A percentile compares a stretch with the other conserved stretches of the same genome.
Conservation (phyloP, 202 grass and related monocot genomes). For the Digitaria exilis region DNA sequence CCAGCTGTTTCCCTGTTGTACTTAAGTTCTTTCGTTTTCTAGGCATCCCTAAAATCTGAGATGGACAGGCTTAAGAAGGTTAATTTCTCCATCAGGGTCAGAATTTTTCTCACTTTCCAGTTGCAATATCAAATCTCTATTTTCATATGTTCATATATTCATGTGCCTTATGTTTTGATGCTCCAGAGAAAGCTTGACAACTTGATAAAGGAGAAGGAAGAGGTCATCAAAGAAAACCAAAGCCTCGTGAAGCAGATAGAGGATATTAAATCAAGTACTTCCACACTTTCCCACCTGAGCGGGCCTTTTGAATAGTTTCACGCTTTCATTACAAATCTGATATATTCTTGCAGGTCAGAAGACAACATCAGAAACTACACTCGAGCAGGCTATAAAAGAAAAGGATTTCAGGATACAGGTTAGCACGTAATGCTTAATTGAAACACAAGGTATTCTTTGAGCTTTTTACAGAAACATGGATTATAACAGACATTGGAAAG, state of each 20-base stretch:
- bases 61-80: constrained; percentile 61
- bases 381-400: constrained; percentile 74
- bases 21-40: constrained; percentile 11
- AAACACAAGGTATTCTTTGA: constrained; percentile 1
- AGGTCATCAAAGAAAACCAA: constrained; percentile 70
- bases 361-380: constrained; percentile 45
- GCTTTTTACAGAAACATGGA: constrained; percentile 39
- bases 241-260: constrained; percentile 82
- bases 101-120: constrained; percentile 13
- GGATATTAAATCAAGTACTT: constrained; percentile 93
- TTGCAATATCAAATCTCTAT: constrained; percentile 7
- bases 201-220: constrained; percentile 63
- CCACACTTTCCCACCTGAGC: background rate
- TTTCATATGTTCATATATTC: constrained; percentile 10
- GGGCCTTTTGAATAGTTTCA: background rate
- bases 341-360: constrained; percentile 70
- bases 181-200: constrained; percentile 66
- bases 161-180: constrained; percentile 16
- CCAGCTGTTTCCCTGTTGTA: background rate
- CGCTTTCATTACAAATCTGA: constrained; percentile 38
- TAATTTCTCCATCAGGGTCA: constrained; percentile 51
- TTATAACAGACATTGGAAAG: constrained; percentile 81
- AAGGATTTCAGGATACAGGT: constrained; percentile 98
- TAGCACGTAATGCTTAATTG: constrained; percentile 24
- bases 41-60: constrained; percentile 73